Conservation (phyloP, 805 yeast genomes). For the Spathaspora arborariae region DNA sequence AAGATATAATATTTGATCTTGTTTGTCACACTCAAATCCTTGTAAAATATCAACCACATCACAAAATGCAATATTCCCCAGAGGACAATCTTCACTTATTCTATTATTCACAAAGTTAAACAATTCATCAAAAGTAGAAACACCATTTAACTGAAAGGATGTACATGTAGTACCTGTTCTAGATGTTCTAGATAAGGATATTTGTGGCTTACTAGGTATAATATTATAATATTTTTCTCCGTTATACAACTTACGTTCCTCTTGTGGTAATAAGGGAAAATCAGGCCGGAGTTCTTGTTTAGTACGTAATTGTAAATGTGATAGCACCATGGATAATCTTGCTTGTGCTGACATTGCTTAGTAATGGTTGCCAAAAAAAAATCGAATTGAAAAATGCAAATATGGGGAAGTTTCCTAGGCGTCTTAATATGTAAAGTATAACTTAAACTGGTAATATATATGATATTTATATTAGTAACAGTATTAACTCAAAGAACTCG, state of each 20-base stretch:
- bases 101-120: not conserved
- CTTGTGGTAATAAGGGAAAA: conserved; percentile 15
- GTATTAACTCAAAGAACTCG: too few relatives aligned
- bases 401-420: too few relatives aligned
- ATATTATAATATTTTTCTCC: conserved; percentile 4
- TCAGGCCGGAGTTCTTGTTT: conserved; percentile 9
- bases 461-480: too few relatives aligned
- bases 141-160: not conserved
- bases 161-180: not conserved
- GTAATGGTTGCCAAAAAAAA: conserved; percentile 1
- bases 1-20: not conserved
- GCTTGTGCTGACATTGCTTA: conserved; percentile 9
- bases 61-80: conserved; percentile 2
- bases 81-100: not conserved
- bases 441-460: not conserved
- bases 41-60: not conserved
- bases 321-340: conserved; percentile 16
- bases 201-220: not conserved
- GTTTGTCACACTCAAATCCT: not conserved
- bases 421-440: not conserved
- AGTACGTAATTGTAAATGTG: conserved; percentile 12
- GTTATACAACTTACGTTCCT: conserved; percentile 14
- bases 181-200: too few relatives aligned
- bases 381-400: not conserved
- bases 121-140: not conserved